phyloP scores from a whole-genome alignment of 163 green algal species.

The Scenedesmus sp. region DNA sequence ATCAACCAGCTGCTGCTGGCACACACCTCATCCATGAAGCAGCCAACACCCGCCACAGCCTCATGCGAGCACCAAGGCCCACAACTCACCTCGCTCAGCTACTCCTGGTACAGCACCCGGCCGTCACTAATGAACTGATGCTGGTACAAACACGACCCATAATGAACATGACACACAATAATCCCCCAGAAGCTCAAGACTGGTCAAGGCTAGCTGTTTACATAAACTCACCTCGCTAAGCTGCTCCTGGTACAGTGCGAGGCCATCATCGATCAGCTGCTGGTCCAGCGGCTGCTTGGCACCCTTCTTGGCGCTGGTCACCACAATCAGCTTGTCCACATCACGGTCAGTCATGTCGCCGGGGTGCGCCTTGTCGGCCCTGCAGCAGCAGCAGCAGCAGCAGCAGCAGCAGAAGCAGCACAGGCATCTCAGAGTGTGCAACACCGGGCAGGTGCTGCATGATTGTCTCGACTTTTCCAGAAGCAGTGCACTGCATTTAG shows the following conservation, averaged over 20 bases:
- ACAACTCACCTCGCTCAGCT: slow-evolving; percentile 62
- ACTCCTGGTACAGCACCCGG: slow-evolving; percentile 84
- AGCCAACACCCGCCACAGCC: neutral
- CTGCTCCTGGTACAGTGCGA: slow-evolving; percentile 88
- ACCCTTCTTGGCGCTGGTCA: slow-evolving; percentile 63
- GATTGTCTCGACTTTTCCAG: no score
- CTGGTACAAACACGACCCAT: slow-evolving; percentile 1
- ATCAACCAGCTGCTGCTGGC: no score
- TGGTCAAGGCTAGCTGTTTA: no score
- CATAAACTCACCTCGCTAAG: slow-evolving; percentile 57
- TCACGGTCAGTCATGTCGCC: slow-evolving; percentile 75
- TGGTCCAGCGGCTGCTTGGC: slow-evolving; percentile 63
- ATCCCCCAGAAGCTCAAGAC: no score
- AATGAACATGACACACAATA: no score
- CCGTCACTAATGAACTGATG: slow-evolving; percentile 86
- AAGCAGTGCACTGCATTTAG: no score
- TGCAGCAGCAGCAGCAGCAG: neutral
- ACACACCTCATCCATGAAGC: no score
- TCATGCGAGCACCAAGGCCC: no score
- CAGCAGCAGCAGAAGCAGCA: no score
- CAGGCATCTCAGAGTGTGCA: no score
- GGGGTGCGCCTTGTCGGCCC: neutral
- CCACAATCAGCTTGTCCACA: slow-evolving; percentile 86
- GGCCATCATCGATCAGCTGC: slow-evolving; percentile 87
- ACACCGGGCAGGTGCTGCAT: no score